Conservation (phyloP, 192 early-diverging fungal species). For the Coemansia erecta region DNA sequence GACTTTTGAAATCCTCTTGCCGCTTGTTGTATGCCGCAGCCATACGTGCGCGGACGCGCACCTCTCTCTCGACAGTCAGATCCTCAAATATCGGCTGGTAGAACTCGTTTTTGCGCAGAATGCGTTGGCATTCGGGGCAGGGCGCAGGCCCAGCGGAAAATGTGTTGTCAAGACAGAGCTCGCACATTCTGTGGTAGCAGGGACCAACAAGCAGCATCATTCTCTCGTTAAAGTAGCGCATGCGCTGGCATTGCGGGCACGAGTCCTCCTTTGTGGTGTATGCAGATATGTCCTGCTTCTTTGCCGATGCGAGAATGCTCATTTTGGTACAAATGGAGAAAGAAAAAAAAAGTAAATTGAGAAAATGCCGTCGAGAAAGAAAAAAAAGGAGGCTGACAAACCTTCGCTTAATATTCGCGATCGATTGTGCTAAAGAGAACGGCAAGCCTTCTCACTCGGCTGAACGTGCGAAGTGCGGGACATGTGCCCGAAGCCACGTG, state of each 20-base stretch:
- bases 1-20: constrained; percentile 78
- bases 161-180: constrained; percentile 81
- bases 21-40: constrained; percentile 83
- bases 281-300: constrained; percentile 36
- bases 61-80: constrained; percentile 91
- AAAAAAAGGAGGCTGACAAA: background rate
- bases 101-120: constrained; percentile 81
- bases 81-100: constrained; percentile 92
- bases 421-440: too few relatives aligned
- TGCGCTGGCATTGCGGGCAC: constrained; percentile 81
- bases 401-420: too few relatives aligned
- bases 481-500: too few relatives aligned
- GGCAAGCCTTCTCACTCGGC: too few relatives aligned
- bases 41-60: constrained; percentile 75
- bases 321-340: constrained; percentile 5
- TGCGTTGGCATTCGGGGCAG: constrained; percentile 84
- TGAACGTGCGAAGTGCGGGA: too few relatives aligned
- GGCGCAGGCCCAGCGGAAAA: constrained; percentile 85
- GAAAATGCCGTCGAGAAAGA: background rate
- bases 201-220: constrained; percentile 89
- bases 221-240: constrained; percentile 80
- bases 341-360: background rate
- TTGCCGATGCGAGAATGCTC: constrained; percentile 39
- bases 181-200: constrained; percentile 98
- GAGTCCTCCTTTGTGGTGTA: constrained; percentile 33